Conservation (phyloP, 495 filamentous ascomycete genomes). For the Ramalina intermedia region DNA sequence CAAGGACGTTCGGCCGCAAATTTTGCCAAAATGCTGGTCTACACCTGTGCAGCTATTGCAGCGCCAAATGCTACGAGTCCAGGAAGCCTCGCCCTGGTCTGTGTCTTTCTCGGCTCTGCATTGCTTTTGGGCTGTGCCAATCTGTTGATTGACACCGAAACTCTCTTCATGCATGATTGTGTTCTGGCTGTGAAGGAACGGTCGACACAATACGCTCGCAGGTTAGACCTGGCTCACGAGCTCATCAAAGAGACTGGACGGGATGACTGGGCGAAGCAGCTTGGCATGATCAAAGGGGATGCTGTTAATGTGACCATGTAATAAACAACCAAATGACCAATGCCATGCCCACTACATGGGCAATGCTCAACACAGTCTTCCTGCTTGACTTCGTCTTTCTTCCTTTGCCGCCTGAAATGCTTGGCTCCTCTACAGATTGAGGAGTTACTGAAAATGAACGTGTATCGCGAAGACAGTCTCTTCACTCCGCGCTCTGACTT, state of each 20-base stretch:
- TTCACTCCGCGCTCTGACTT: no score
- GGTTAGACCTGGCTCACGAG: slow-evolving; percentile 24
- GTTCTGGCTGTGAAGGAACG: slow-evolving; percentile 12
- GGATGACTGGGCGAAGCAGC: slow-evolving; percentile 24
- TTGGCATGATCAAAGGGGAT: slow-evolving; percentile 21
- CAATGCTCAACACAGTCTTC: no score
- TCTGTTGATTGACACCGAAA: neutral
- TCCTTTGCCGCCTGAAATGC: no score
- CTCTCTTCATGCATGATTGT: slow-evolving; percentile 19
- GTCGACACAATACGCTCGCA: slow-evolving; percentile 18
- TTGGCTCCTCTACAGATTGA: no score
- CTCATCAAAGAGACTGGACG: slow-evolving; percentile 21
- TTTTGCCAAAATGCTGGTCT: slow-evolving; percentile 38
- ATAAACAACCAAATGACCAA: no score
- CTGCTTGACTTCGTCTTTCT: no score
- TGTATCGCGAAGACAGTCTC: no score
- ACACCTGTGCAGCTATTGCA: slow-evolving; percentile 31
- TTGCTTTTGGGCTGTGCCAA: slow-evolving; percentile 39
- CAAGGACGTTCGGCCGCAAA: slow-evolving; percentile 34
- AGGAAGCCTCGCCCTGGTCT: slow-evolving; percentile 33
- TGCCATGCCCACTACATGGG: no score
- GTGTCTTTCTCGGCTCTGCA: slow-evolving; percentile 32
- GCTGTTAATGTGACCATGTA: no score
- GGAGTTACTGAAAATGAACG: no score
- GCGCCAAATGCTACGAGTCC: slow-evolving; percentile 33